Evolutionary conservation across 495 filamentous ascomycete genomes (phyloP).

Genomic region (Poronia punctata): DNA sequence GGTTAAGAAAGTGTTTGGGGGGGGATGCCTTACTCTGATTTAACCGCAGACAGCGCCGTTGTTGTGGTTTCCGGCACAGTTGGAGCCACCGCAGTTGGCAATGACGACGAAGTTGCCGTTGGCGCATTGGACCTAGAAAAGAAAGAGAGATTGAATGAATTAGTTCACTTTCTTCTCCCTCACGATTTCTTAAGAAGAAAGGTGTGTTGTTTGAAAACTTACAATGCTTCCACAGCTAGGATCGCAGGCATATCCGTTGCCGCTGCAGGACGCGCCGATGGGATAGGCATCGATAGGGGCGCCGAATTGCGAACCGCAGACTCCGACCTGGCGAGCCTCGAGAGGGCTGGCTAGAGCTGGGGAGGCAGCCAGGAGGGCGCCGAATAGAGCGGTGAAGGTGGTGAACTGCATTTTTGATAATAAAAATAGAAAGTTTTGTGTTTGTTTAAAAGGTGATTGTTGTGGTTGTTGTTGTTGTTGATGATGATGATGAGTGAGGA

Average conservation of each 20-base stretch:
- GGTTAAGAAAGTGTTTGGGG: too few relatives aligned
- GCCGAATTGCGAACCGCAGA: slow-evolving; percentile 2
- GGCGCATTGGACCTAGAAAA: slow-evolving; percentile 6
- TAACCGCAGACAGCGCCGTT: slow-evolving; percentile 6
- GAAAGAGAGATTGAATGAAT: neutral
- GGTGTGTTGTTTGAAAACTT: neutral
- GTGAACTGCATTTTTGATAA: slow-evolving; percentile 7
- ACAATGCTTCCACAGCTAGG: slow-evolving; percentile 3
- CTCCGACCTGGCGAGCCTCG: neutral
- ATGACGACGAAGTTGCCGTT: slow-evolving; percentile 5
- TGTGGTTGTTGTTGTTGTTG: neutral
- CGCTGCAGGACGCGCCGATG: slow-evolving; percentile 4
- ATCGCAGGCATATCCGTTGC: slow-evolving; percentile 1
- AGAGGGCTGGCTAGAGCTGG: slow-evolving; percentile 4
- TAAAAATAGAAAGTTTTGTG: neutral
- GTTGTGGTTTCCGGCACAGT: slow-evolving; percentile 6
- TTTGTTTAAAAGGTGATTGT: neutral
- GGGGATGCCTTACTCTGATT: too few relatives aligned
- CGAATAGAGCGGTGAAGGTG: slow-evolving; percentile 1
- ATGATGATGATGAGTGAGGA: neutral
- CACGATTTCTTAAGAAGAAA: neutral
- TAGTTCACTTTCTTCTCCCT: neutral
- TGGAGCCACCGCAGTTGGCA: slow-evolving; percentile 3
- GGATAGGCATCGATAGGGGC: slow-evolving; percentile 3
- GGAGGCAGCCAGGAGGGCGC: slow-evolving; percentile 6